A percentile compares a stretch with the other conserved stretches of the same genome.
These are phyloP conservation scores for Mytilinidion resinicola DNA, from an alignment of 495 filamentous ascomycete genomes.

Conservation along the genomic window DNA sequence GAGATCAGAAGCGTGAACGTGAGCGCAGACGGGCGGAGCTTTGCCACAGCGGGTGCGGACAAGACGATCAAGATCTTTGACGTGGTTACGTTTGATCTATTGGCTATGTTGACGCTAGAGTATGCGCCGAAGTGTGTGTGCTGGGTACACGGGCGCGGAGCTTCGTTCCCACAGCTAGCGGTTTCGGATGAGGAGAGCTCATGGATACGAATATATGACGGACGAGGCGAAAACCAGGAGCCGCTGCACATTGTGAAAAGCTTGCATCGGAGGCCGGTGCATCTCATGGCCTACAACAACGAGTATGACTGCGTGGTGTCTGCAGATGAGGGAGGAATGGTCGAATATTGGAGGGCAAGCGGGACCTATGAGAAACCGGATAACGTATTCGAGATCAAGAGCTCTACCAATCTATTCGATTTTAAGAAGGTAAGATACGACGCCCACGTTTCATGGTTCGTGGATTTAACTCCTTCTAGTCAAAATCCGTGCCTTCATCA, in stretches of 20 bases:
- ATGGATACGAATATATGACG: constrained; percentile 77
- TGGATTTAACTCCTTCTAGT: constrained; percentile 35
- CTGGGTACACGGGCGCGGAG: constrained; percentile 87
- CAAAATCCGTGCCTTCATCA: constrained; percentile 79
- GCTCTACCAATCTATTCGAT: constrained; percentile 86
- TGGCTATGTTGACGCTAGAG: constrained; percentile 61
- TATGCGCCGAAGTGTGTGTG: constrained; percentile 73
- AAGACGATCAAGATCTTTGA: constrained; percentile 94
- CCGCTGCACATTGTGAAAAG: constrained; percentile 68
- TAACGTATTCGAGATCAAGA: constrained; percentile 86
- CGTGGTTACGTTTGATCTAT: constrained; percentile 77
- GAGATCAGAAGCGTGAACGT: constrained; percentile 77
- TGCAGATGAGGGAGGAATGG: constrained; percentile 83
- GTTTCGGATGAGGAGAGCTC: constrained; percentile 75
- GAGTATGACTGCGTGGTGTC: constrained; percentile 84
- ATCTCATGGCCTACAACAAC: constrained; percentile 83
- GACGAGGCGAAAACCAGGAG: constrained; percentile 67
- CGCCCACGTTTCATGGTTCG: background rate
- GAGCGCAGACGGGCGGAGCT: constrained; percentile 87
- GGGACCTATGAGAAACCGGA: constrained; percentile 82
- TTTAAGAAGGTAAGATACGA: constrained; percentile 61
- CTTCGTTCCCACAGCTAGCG: constrained; percentile 78
- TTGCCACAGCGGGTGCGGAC: constrained; percentile 81
- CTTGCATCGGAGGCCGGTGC: constrained; percentile 72
- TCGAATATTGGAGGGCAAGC: constrained; percentile 90